These are phyloP conservation scores for Dothistroma pini DNA, from an alignment of 2,329 filamentous ascomycete genomes.

Conservation along the genomic window DNA sequence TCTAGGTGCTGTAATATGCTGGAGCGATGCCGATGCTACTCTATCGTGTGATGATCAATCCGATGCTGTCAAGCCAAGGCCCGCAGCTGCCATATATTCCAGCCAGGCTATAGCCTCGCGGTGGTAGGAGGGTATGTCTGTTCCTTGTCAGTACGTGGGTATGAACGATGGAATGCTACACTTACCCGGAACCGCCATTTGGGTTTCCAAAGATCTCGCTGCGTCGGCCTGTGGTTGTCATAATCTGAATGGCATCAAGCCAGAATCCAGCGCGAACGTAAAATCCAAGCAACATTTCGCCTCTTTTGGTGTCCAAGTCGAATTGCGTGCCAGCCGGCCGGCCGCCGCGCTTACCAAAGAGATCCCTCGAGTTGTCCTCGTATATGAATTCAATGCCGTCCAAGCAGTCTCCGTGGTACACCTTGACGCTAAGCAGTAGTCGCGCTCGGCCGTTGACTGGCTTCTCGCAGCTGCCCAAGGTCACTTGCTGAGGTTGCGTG, in stretches of 20 bases:
- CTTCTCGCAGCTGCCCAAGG: constrained; percentile 62
- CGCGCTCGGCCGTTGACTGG: constrained; percentile 41
- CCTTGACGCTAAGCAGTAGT: constrained; percentile 67
- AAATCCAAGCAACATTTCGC: constrained; percentile 86
- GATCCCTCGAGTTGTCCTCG: constrained; percentile 76
- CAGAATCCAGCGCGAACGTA: constrained; percentile 73
- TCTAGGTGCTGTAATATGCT: background rate
- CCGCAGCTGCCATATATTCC: constrained; percentile 81
- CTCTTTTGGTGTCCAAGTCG: constrained; percentile 74
- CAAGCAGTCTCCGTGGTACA: constrained; percentile 73
- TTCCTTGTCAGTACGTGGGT: constrained; percentile 20
- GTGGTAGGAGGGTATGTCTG: constrained; percentile 84
- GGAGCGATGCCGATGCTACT: background rate
- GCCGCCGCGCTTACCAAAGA: constrained; percentile 80
- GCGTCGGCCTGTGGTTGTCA: constrained; percentile 83
- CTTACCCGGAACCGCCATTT: constrained; percentile 76
- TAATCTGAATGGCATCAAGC: constrained; percentile 84
- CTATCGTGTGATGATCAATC: constrained; percentile 71
- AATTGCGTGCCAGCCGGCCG: constrained; percentile 69
- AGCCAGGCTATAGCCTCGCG: constrained; percentile 81
- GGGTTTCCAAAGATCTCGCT: constrained; percentile 82
- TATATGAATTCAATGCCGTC: constrained; percentile 92
- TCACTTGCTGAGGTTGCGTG: constrained; percentile 65
- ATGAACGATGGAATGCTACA: constrained; percentile 25
- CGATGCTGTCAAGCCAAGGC: constrained; percentile 80